Evolutionary conservation across 208 protist species (phyloP).

Genomic region (Wallacemonas sp.): DNA sequence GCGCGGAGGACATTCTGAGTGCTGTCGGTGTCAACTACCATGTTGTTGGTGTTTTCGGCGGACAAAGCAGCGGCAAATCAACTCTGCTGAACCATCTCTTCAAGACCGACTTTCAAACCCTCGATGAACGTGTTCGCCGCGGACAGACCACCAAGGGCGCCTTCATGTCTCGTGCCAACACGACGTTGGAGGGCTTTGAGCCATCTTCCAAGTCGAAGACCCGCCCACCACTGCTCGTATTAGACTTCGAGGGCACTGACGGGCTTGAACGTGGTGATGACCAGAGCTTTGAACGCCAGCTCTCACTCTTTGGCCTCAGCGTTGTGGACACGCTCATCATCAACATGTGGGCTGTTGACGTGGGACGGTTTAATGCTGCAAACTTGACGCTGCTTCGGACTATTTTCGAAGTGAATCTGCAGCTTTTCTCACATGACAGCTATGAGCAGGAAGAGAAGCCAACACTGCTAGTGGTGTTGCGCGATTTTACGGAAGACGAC

Average conservation of each 20-base stretch:
- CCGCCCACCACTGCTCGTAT: constrained; percentile 76
- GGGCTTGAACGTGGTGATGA: constrained; percentile 95
- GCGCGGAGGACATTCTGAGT: constrained; percentile 23
- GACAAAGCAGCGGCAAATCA: constrained; percentile 97
- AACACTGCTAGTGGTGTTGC: constrained; percentile 95
- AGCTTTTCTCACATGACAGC: constrained; percentile 91
- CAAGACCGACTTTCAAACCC: constrained; percentile 93
- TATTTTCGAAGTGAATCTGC: constrained; percentile 96
- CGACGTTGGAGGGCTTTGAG: constrained; percentile 25
- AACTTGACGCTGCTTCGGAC: constrained; percentile 95
- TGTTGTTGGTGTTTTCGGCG: constrained; percentile 95
- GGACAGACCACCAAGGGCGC: constrained; percentile 96
- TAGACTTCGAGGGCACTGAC: constrained; percentile 98
- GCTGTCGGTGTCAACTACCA: constrained; percentile 71
- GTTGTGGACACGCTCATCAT: constrained; percentile 96
- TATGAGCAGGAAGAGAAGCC: constrained; percentile 89
- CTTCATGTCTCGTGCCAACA: constrained; percentile 59
- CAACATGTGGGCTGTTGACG: constrained; percentile 97
- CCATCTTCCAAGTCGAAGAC: background rate
- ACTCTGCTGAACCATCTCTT: constrained; percentile 97
- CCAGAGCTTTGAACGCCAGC: constrained; percentile 96
- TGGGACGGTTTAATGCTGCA: constrained; percentile 95
- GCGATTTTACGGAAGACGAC: constrained; percentile 94
- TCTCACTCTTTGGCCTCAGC: constrained; percentile 96
- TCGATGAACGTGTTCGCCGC: constrained; percentile 87